Evolutionary conservation across 2,329 filamentous ascomycete genomes (phyloP), one percentile per base, ranked within the genome.

Genomic region (Alternaria sp.): DNA sequence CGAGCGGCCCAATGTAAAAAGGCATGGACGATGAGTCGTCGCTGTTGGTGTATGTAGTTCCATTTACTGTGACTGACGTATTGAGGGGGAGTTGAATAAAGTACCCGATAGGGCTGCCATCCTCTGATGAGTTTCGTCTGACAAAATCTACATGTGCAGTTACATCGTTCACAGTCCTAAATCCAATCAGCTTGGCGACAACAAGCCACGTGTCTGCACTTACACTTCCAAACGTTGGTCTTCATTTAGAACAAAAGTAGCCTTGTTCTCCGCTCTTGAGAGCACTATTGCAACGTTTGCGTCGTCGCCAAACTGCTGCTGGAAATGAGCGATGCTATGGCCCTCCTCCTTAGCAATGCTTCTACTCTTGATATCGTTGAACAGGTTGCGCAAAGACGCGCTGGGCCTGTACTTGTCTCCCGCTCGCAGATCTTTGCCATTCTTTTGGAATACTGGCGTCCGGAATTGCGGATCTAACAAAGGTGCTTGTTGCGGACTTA

Each of bases 1-100:
- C 36, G 12, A 74, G 56, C 2, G 73, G 70, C 13, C 72, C 68
- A 45, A 72, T 69, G 12, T 62, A 57, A 11, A 66, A 58, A 3
- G 61, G 49, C n/a, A 46, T 11, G 26, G 23, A 12, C 12, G 43
- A 32, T 9, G 49, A 2, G 17, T 25, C 46, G 17, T n/a, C n/a
- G 12, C 59, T 45, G 44, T 71, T 69, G 15, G 26, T 46, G 30
- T 67, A 69, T 2, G 65, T 66, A n/a, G 50, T 28, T 3, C 62
- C 66, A 25, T 73, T 74, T 26, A 75, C 65, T 2, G 61, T 67
- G 15, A 73, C 61, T 15, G 19, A 44, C 6, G 44, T 63, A 15
- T 36, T 21, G 13, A 9, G 36, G 12, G 66, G 67, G 21, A 72
- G 30, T 1, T 65, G 28, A 40, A 70, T 62, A 12, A 67, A 72